Percentiles rank a stretch among this genome's conserved stretches.
These are phyloP conservation scores for Mortierella sp. DNA, from an alignment of 371 early-diverging fungal species.

Conservation along the genomic window DNA sequence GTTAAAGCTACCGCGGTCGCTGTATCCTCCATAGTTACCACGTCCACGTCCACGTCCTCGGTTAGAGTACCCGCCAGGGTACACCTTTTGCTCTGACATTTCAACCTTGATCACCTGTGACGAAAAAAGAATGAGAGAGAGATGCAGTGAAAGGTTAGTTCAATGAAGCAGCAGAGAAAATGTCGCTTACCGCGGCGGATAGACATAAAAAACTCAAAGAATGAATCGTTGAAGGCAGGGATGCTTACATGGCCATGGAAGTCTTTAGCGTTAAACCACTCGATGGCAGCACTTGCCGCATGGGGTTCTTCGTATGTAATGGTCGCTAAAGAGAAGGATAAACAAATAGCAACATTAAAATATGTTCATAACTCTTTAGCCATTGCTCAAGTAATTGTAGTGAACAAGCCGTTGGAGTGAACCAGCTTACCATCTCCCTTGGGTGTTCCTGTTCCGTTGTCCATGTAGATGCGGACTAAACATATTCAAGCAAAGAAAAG, in stretches of 20 bases:
- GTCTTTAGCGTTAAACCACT: conserved; percentile 76
- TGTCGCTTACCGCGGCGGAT: neutral
- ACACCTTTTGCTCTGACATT: conserved; percentile 72
- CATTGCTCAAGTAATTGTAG: neutral
- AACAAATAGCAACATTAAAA: neutral
- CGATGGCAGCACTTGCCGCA: conserved; percentile 77
- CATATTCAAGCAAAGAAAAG: conserved; percentile 4
- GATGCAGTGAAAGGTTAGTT: conserved; percentile 49
- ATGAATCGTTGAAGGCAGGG: neutral
- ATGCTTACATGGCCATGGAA: conserved; percentile 54
- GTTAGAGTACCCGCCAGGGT: conserved; percentile 42
- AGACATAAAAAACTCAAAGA: too few species aligned
- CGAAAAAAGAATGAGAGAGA: conserved; percentile 54
- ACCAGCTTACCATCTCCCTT: conserved; percentile 78
- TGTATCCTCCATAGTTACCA: conserved; percentile 25
- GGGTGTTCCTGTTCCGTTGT: conserved; percentile 69
- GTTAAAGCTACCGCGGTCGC: conserved; percentile 37
- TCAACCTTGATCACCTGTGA: conserved; percentile 68
- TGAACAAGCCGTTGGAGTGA: neutral
- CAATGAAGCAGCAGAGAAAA: neutral
- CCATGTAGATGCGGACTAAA: conserved; percentile 77
- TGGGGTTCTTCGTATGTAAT: conserved; percentile 81
- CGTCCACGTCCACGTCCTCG: conserved; percentile 54
- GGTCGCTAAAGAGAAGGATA: conserved; percentile 60
- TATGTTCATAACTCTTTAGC: neutral